phyloP scores from a whole-genome alignment of 148 eudicot species.

The Rhododendron vialii region DNA sequence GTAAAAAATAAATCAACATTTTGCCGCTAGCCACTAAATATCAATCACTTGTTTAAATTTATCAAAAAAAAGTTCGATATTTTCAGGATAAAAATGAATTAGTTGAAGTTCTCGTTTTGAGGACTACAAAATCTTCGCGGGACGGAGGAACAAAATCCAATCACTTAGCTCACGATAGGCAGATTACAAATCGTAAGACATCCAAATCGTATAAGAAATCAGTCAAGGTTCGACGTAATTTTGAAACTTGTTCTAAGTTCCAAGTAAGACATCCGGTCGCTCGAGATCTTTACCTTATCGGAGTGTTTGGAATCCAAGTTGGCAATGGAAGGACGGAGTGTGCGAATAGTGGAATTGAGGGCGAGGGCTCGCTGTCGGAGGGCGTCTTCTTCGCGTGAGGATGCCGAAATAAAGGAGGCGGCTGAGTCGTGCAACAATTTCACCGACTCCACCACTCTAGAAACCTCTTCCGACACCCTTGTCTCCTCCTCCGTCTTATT shows the following conservation, averaged over 20 bases:
- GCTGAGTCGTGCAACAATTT: slow-evolving; percentile 84
- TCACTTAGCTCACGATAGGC: neutral
- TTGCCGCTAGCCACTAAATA: neutral
- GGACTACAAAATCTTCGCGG: neutral
- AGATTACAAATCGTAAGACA: neutral
- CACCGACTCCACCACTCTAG: slow-evolving; percentile 52
- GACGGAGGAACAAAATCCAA: neutral
- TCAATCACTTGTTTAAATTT: neutral
- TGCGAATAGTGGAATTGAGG: slow-evolving; percentile 43
- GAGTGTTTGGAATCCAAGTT: slow-evolving; percentile 46
- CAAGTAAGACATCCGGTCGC: neutral
- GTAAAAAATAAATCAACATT: too few species aligned
- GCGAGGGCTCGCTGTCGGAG: slow-evolving; percentile 62
- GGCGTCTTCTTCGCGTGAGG: slow-evolving; percentile 61
- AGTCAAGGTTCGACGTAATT: neutral
- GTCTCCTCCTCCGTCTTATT: neutral
- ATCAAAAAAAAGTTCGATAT: neutral
- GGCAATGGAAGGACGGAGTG: slow-evolving; percentile 44
- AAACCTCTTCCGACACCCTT: slow-evolving; percentile 41
- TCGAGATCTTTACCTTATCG: slow-evolving; percentile 44
- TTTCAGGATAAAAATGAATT: neutral
- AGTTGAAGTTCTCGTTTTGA: neutral
- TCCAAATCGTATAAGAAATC: neutral
- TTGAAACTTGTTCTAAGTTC: too few species aligned
- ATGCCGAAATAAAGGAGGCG: slow-evolving; percentile 48